A percentile compares a stretch with the other conserved stretches of the same genome.
These are phyloP conservation scores for Erodium chrysanthum DNA, from an alignment of 441 rosid genomes.

Conservation along the genomic window DNA sequence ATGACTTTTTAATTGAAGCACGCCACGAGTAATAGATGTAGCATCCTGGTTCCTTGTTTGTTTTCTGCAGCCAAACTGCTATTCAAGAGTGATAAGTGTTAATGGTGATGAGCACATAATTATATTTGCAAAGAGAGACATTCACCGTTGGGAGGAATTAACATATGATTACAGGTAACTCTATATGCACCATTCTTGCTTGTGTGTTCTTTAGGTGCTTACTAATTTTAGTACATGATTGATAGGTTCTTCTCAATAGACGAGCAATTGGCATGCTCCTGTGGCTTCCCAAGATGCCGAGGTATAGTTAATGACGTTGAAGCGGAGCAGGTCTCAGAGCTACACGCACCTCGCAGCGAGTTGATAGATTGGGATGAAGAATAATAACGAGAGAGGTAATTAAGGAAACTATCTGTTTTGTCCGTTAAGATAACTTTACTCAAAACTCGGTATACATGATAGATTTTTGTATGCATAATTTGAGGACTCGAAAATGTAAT, in stretches of 20 bases:
- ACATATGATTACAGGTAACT: slow-evolving; percentile 79
- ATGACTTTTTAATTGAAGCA: no score
- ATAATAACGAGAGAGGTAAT: slow-evolving; percentile 29
- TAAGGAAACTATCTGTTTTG: not conserved
- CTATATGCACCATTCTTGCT: not conserved
- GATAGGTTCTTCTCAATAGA: slow-evolving; percentile 90
- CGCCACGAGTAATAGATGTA: no score
- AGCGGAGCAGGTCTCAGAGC: slow-evolving; percentile 62
- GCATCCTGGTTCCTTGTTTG: slow-evolving; percentile 1
- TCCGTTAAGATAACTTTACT: not conserved
- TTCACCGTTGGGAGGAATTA: slow-evolving; percentile 89
- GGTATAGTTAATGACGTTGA: slow-evolving; percentile 92
- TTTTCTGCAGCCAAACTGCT: slow-evolving; percentile 84
- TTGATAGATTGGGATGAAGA: slow-evolving; percentile 68
- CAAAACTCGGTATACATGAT: not conserved
- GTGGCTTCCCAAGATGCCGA: slow-evolving; percentile 85
- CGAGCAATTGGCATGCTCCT: slow-evolving; percentile 74
- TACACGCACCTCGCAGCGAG: slow-evolving; percentile 53
- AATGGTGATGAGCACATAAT: slow-evolving; percentile 86
- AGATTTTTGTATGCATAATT: not conserved
- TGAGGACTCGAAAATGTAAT: no score
- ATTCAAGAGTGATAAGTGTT: slow-evolving; percentile 79
- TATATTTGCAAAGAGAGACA: slow-evolving; percentile 92
- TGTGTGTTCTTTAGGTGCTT: slow-evolving; percentile 13
- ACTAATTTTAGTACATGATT: slow-evolving; percentile 21